Evolutionary conservation across 371 early-diverging fungal species (phyloP).

Genomic region (Encephalitozoon cuniculi): DNA sequence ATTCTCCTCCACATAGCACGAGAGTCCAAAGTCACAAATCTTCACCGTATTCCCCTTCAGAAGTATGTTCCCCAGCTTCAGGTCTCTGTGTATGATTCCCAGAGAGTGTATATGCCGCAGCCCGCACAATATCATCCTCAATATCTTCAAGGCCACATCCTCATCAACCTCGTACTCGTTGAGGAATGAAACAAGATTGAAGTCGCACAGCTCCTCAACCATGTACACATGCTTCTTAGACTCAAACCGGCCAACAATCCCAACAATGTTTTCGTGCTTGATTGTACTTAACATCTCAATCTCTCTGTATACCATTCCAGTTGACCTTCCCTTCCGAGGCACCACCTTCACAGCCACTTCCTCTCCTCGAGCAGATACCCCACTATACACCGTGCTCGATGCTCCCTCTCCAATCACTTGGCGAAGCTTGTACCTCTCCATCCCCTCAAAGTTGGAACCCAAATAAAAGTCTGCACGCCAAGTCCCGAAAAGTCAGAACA

Average conservation of each 20-base stretch:
- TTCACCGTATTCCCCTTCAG: slow-evolving; percentile 19
- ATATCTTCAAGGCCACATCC: slow-evolving; percentile 10
- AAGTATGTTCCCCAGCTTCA: slow-evolving; percentile 40
- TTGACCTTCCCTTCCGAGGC: background rate
- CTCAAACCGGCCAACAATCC: slow-evolving; percentile 11
- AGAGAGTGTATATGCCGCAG: slow-evolving; percentile 22
- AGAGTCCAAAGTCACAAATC: slow-evolving; percentile 47
- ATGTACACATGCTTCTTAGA: background rate
- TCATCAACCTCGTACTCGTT: slow-evolving; percentile 23
- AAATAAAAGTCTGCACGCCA: background rate
- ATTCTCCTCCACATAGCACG: background rate
- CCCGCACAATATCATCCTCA: slow-evolving; percentile 34
- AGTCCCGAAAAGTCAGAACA: background rate
- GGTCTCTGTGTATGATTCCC: slow-evolving; percentile 42
- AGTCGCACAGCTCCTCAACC: slow-evolving; percentile 18
- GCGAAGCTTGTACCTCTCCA: slow-evolving; percentile 19
- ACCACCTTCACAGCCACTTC: slow-evolving; percentile 21
- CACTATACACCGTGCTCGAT: slow-evolving; percentile 8
- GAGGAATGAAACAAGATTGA: slow-evolving; percentile 8
- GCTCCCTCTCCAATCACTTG: slow-evolving; percentile 23
- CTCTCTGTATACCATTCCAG: background rate
- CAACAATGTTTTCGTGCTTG: slow-evolving; percentile 10
- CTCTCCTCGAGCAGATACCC: background rate
- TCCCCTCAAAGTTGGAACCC: background rate
- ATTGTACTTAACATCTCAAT: background rate